Percentiles rank a stretch among this genome's conserved stretches.
phyloP scores from a whole-genome alignment of 805 yeast species.

The Sugiyamaella floridensis region DNA sequence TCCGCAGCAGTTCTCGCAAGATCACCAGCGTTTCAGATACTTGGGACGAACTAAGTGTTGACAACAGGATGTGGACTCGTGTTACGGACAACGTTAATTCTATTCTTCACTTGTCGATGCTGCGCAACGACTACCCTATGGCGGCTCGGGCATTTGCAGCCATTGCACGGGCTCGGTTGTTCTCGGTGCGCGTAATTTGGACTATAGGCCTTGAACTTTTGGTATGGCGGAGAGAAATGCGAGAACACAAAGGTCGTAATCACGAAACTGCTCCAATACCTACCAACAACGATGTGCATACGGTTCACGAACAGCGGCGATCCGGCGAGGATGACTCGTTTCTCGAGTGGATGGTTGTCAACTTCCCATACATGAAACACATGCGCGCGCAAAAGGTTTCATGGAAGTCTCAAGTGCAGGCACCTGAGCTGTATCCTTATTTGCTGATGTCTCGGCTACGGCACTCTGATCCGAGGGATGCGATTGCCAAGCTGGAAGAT shows the following conservation, averaged over 20 bases:
- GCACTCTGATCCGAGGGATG: conserved; percentile 14
- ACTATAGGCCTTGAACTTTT: conserved; percentile 20
- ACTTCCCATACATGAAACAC: conserved; percentile 10
- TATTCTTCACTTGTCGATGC: conserved; percentile 13
- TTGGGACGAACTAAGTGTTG: neutral
- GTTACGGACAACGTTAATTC: conserved; percentile 10
- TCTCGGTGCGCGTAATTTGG: conserved; percentile 18
- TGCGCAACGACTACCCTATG: conserved; percentile 11
- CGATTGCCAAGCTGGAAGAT: conserved; percentile 18
- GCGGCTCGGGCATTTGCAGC: conserved; percentile 18
- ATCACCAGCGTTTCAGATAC: neutral
- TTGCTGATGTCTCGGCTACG: conserved; percentile 14
- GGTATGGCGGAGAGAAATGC: conserved; percentile 15
- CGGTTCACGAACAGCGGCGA: conserved; percentile 1
- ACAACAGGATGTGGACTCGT: neutral
- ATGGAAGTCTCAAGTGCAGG: conserved; percentile 2
- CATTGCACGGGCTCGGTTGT: conserved; percentile 11
- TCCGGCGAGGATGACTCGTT: conserved; percentile 17
- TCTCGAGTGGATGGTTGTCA: conserved; percentile 21
- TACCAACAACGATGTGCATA: conserved; percentile 9
- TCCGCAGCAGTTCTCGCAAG: neutral
- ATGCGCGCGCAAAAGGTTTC: conserved; percentile 2
- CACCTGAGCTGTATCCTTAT: conserved; percentile 7
- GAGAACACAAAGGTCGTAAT: neutral
- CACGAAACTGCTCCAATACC: neutral